Percentiles rank a stretch among this genome's conserved stretches.
Conservation (phyloP, 148 eudicot species). For the Camellia japonica region DNA sequence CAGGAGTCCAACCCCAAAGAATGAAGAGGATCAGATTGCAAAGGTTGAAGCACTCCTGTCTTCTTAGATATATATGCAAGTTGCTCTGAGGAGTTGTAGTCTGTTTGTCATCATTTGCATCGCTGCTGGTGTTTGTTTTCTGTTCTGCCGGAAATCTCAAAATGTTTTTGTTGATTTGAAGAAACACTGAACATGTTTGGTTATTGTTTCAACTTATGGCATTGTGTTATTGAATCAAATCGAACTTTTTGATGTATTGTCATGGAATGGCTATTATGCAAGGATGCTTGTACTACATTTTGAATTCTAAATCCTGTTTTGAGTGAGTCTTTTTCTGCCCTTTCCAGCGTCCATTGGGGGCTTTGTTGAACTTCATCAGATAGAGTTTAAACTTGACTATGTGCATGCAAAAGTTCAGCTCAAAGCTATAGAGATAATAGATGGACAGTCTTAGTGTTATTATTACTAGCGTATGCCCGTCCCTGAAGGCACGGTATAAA, state of each 20-base stretch:
- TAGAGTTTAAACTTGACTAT: no score
- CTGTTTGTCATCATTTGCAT: not conserved
- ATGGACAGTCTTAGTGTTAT: no score
- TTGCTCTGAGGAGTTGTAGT: not conserved
- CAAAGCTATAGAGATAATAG: no score
- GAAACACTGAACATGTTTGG: not conserved
- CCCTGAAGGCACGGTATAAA: no score
- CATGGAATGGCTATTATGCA: not conserved
- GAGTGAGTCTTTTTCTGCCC: not conserved
- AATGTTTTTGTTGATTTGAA: not conserved
- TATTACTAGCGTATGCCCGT: no score
- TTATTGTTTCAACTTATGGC: not conserved
- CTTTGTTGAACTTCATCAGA: no score
- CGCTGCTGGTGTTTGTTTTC: not conserved
- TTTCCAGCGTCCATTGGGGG: not conserved
- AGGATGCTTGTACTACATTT: no score
- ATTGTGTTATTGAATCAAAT: not conserved
- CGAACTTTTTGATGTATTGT: not conserved
- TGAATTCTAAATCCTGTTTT: no score
- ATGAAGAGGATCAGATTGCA: slow-evolving; percentile 80
- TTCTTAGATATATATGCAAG: slow-evolving; percentile 25
- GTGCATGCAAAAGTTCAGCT: no score
- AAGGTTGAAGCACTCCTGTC: slow-evolving; percentile 86
- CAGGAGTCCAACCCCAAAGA: slow-evolving; percentile 57
- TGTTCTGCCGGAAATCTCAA: not conserved